Conservation (phyloP, 1,284 basidiomycete species). For the Fomitopsis palustris region DNA sequence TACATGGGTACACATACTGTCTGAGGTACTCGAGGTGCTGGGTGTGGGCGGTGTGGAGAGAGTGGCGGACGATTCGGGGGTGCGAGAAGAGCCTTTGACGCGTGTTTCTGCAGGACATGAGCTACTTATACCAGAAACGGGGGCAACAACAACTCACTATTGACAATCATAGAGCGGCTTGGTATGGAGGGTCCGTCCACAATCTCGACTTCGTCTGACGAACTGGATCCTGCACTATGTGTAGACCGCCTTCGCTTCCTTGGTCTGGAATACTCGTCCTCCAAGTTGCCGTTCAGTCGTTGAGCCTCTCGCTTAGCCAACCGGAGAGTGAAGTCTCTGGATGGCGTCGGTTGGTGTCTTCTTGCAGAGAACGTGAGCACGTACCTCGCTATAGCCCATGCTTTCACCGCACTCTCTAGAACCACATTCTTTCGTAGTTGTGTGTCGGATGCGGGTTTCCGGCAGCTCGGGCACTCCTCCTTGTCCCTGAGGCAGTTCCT, state of each 20-base stretch:
- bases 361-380: slow-evolving; percentile 11
- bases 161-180: slow-evolving; percentile 6
- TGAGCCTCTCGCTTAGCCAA: slow-evolving; percentile 7
- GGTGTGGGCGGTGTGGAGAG: neutral
- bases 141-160: neutral
- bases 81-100: neutral
- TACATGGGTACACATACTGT: neutral
- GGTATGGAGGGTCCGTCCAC: slow-evolving; percentile 9
- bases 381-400: slow-evolving; percentile 66
- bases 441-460: slow-evolving; percentile 49
- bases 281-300: neutral
- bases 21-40: neutral
- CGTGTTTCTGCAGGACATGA: neutral
- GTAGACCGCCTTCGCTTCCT: slow-evolving; percentile 7
- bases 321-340: slow-evolving; percentile 14
- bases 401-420: slow-evolving; percentile 56
- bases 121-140: neutral
- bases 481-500: slow-evolving; percentile 52
- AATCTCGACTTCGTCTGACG: slow-evolving; percentile 14
- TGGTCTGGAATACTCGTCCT: neutral
- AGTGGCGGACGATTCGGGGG: neutral
- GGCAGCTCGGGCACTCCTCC: slow-evolving; percentile 64
- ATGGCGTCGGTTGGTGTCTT: neutral
- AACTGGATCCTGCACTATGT: slow-evolving; percentile 2
- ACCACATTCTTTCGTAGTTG: slow-evolving; percentile 56